Evolutionary conservation across 108 stramenopile species (phyloP), one percentile per base, ranked within the genome.

Genomic region (Asterionellopsis glacialis): DNA sequence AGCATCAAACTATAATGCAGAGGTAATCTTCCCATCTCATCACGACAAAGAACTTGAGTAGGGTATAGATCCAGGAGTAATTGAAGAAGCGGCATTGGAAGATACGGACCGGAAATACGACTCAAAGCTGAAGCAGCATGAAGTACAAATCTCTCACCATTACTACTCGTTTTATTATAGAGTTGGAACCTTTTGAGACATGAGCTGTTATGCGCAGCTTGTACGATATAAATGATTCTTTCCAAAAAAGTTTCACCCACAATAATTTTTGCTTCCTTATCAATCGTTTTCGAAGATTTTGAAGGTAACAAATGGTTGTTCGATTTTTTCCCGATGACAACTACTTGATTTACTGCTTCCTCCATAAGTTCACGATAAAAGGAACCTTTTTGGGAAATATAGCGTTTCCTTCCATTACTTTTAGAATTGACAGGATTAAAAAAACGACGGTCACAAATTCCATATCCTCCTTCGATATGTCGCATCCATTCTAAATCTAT

Each of bases 401-500:
- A 41, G 16, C 58, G 52, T 23, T 58, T 33, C 12, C 59, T 26
- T 14, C 67, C 70, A 39, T 38, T 39, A n/a, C n/a, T n/a, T n/a
- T n/a, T n/a, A 7, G 61, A 47, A 18, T 72, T 62, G 13, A 68
- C 27, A 7, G 70, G 71, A 26, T 58, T 65, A 42, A 71, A 71
- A 0, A 61, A 24, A 6, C 62, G 55, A 5, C 57, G 40, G 28
- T 28, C 57, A 33, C 23, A 55, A 12, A 72, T 57, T 12, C 63
- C 49, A 9, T 51, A 24, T 21, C 70, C 67, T 10, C 49, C 65
- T 47, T 80, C 79, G 38, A 72, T 57, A 18, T 72, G 67, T 44
- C 66, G 59, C 12, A 80, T 59, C 79, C 79, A 80, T 47, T 64
- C 70, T 22, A 80, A 50, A 57, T 80, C 79, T 25, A 72, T 33